Percentiles rank a stretch among this genome's conserved stretches.
phyloP scores from a whole-genome alignment of 108 stramenopile species.

The Cyclostephanos tholiformis region DNA sequence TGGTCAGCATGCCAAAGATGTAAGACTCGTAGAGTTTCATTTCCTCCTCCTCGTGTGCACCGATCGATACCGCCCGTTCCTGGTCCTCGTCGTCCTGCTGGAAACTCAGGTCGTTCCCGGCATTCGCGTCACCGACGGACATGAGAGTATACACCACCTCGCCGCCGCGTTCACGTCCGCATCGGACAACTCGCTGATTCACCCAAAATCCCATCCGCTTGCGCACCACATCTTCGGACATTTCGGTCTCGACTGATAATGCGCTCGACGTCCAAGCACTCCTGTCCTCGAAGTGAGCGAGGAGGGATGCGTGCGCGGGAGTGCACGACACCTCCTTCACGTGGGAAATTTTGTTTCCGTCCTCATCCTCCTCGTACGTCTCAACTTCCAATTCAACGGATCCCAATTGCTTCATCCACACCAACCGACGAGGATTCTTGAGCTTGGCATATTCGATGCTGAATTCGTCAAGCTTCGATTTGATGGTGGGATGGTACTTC shows the following conservation, averaged over 20 bases:
- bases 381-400: constrained; percentile 92
- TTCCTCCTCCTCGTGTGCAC: constrained; percentile 83
- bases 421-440: constrained; percentile 92
- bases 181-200: constrained; percentile 76
- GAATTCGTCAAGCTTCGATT: constrained; percentile 71
- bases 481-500: constrained; percentile 83
- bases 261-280: constrained; percentile 70
- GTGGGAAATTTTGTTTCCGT: constrained; percentile 52
- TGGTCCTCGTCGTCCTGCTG: constrained; percentile 65
- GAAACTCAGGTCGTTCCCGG: constrained; percentile 51
- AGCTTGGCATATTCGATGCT: constrained; percentile 73
- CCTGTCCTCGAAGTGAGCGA: constrained; percentile 91
- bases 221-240: constrained; percentile 68
- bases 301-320: constrained; percentile 89
- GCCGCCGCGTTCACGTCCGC: constrained; percentile 6
- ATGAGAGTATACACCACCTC: constrained; percentile 28
- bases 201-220: constrained; percentile 88
- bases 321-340: constrained; percentile 82
- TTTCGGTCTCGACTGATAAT: constrained; percentile 70
- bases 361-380: constrained; percentile 65
- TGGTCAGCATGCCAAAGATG: constrained; percentile 89
- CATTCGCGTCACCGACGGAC: constrained; percentile 45
- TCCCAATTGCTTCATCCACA: constrained; percentile 89
- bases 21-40: constrained; percentile 83
- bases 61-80: constrained; percentile 62